Evolutionary conservation across 192 early-diverging fungal genomes (phyloP).

Genomic region (Powellomyces hirtus): DNA sequence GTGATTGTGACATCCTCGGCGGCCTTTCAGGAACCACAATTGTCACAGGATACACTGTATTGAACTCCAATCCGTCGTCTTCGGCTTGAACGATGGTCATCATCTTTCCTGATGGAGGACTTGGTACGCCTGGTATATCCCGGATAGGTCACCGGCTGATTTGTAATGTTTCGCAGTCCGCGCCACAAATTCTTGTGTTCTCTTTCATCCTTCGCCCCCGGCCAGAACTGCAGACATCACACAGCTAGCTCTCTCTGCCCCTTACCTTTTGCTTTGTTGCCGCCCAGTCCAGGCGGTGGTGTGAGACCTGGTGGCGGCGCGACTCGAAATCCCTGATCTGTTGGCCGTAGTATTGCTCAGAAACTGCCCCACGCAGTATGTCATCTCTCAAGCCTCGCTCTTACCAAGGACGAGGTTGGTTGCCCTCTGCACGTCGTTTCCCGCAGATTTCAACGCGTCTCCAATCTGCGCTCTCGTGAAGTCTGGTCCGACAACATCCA

Average conservation of each 20-base stretch:
- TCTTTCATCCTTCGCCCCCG: neutral
- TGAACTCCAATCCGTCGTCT: conserved; percentile 16
- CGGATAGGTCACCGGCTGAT: neutral
- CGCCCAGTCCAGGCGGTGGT: conserved; percentile 13
- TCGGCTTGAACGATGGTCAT: conserved; percentile 8
- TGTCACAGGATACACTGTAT: conserved; percentile 3
- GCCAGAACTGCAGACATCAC: neutral
- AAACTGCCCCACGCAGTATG: neutral
- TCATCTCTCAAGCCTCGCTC: neutral
- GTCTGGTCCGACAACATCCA: conserved; percentile 55
- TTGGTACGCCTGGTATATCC: neutral
- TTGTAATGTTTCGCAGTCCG: conserved; percentile 11
- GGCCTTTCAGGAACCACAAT: too few relatives aligned
- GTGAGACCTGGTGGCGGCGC: conserved; percentile 38
- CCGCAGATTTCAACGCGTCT: conserved; percentile 70
- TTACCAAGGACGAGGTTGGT: conserved; percentile 70
- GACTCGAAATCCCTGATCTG: neutral
- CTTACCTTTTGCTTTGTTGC: conserved; percentile 10
- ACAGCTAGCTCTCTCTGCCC: conserved; percentile 21
- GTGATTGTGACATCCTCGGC: too few relatives aligned
- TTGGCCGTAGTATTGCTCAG: neutral
- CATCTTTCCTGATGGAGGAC: too few relatives aligned
- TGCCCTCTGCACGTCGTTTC: conserved; percentile 67
- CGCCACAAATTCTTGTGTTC: neutral
- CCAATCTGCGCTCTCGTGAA: conserved; percentile 67